These are phyloP conservation scores for Aspergillus tubingensis DNA, from an alignment of 2,329 filamentous ascomycete species.

Conservation along the genomic window DNA sequence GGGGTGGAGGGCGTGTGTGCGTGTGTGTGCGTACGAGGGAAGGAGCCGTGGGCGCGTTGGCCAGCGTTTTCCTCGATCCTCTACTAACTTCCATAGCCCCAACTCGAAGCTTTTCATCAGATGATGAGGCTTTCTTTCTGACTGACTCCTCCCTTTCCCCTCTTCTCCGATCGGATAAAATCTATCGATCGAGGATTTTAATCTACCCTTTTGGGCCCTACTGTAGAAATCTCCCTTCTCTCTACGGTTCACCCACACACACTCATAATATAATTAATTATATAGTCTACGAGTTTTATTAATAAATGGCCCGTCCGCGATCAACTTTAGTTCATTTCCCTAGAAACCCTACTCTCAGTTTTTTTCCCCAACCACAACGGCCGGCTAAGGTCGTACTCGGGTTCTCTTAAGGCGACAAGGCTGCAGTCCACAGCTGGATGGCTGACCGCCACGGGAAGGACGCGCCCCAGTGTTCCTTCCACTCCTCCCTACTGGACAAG, in stretches of 20 bases:
- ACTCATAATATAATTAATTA: background rate
- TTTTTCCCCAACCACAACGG: background rate
- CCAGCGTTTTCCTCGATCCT: background rate
- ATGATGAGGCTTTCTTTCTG: background rate
- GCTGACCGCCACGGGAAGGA: slow-evolving; percentile 8
- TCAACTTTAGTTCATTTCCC: too few relatives aligned
- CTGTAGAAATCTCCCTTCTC: background rate
- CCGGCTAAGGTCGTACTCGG: background rate
- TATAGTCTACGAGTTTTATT: background rate
- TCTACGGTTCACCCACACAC: background rate
- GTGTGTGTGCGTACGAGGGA: background rate
- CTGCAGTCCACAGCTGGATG: slow-evolving; percentile 3
- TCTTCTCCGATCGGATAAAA: background rate
- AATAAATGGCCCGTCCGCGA: background rate
- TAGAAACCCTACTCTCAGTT: too few relatives aligned
- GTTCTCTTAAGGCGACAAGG: slow-evolving; percentile 9
- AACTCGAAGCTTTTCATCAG: background rate
- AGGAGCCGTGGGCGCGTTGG: too few relatives aligned
- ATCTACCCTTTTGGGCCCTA: background rate
- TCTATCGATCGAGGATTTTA: background rate
- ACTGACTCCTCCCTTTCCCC: background rate
- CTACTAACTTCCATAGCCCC: background rate
- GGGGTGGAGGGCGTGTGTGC: background rate
- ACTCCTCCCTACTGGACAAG: slow-evolving; percentile 3
- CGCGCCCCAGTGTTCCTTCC: background rate